phyloP scores from a whole-genome alignment of 2,329 filamentous ascomycete species.

The Magnaporthiopsis incrustans region DNA sequence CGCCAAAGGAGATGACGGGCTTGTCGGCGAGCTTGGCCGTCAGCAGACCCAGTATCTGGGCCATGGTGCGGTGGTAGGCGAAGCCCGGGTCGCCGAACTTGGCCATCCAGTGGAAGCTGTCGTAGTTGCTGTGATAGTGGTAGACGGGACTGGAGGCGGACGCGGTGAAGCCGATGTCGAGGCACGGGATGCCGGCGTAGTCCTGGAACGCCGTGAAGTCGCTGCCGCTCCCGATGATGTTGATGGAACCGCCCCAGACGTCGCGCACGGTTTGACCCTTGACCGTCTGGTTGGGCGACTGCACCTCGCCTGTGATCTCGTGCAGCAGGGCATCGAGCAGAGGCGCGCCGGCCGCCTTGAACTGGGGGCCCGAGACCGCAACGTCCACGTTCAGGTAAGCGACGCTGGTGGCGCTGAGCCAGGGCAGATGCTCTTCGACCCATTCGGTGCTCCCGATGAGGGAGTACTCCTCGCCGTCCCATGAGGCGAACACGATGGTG shows the following conservation, averaged over 20 bases:
- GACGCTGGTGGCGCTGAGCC: slow-evolving; percentile 64
- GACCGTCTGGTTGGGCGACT: slow-evolving; percentile 66
- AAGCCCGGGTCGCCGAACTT: slow-evolving; percentile 65
- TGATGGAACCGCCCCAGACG: slow-evolving; percentile 53
- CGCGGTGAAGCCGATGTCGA: slow-evolving; percentile 53
- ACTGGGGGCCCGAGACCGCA: slow-evolving; percentile 56
- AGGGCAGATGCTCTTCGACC: slow-evolving; percentile 83
- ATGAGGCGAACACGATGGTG: slow-evolving; percentile 83
- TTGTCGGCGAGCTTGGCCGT: slow-evolving; percentile 53
- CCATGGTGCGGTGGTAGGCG: slow-evolving; percentile 57
- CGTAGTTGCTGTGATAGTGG: slow-evolving; percentile 88
- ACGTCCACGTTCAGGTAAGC: slow-evolving; percentile 86
- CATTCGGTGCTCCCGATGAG: slow-evolving; percentile 84
- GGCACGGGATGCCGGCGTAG: slow-evolving; percentile 56
- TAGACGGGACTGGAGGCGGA: slow-evolving; percentile 48
- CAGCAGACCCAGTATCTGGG: slow-evolving; percentile 56
- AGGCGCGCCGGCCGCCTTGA: slow-evolving; percentile 61
- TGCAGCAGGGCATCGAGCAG: slow-evolving; percentile 67
- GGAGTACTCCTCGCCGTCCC: slow-evolving; percentile 80
- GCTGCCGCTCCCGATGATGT: slow-evolving; percentile 63
- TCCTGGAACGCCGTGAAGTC: slow-evolving; percentile 72
- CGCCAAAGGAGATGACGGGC: slow-evolving; percentile 55
- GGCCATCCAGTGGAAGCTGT: slow-evolving; percentile 85
- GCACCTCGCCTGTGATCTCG: slow-evolving; percentile 55
- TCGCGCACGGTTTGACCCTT: slow-evolving; percentile 63